Conservation (phyloP, 108 stramenopile genomes). For the Nitzschia sp. region DNA sequence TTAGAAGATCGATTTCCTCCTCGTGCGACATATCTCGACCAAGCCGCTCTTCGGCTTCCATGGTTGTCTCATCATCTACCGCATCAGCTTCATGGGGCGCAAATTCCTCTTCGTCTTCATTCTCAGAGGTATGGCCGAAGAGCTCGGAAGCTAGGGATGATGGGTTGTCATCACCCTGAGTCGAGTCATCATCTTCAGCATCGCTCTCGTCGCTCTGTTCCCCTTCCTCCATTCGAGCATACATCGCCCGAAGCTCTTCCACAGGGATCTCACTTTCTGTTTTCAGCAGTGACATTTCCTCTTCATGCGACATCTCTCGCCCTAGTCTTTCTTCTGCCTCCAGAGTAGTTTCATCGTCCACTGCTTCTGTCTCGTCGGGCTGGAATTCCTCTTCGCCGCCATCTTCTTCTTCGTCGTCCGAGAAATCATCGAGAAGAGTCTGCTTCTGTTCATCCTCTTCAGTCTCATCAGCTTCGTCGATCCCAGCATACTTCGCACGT, state of each 20-base stretch:
- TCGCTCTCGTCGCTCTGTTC: not conserved
- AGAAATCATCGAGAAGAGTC: not conserved
- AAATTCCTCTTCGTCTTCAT: slow-evolving; percentile 15
- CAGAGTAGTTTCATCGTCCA: slow-evolving; percentile 61
- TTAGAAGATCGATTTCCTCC: slow-evolving; percentile 60
- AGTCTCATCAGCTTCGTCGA: slow-evolving; percentile 15
- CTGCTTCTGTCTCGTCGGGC: slow-evolving; percentile 31
- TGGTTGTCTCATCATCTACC: slow-evolving; percentile 76
- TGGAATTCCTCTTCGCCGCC: slow-evolving; percentile 54
- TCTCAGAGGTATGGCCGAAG: not conserved
- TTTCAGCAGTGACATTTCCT: slow-evolving; percentile 46
- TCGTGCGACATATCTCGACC: slow-evolving; percentile 70
- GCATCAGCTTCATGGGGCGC: slow-evolving; percentile 1
- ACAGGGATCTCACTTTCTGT: slow-evolving; percentile 63
- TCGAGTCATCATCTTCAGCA: not conserved
- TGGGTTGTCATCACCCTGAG: not conserved
- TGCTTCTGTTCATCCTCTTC: not conserved
- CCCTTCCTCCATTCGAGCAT: slow-evolving; percentile 20
- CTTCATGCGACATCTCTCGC: slow-evolving; percentile 50
- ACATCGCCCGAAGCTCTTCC: slow-evolving; percentile 63
- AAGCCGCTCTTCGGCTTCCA: slow-evolving; percentile 70
- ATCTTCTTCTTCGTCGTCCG: slow-evolving; percentile 16
- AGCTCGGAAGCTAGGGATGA: not conserved
- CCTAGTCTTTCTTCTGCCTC: slow-evolving; percentile 49
- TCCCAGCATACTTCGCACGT: slow-evolving; percentile 52